Evolutionary conservation across 768 basidiomycete species (phyloP), one percentile per base, ranked within the genome.

Genomic region (Flagelloscypha sp.): DNA sequence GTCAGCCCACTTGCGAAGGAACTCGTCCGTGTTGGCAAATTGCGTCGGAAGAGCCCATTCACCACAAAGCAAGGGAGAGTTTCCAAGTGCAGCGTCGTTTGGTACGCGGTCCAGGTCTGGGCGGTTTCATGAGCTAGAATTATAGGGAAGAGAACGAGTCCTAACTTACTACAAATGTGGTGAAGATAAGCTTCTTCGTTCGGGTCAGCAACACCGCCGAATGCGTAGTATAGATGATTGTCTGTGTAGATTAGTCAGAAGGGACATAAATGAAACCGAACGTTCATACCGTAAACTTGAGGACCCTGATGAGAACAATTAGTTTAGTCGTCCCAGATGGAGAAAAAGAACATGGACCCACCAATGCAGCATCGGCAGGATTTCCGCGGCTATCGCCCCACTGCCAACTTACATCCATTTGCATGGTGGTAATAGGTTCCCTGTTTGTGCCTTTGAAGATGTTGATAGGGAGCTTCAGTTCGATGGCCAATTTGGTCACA

Each of bases 371-470:
- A 33, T 74, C 63, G 6, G 77, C 74, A 10, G 85, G 85, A 48
- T 88, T 88, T 5, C 80, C 9, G 12, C 75, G 80, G 54, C 73
- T 66, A 47, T 79, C 67, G n/a, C n/a, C n/a, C 51, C 63, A 55
- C 48, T 88, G 85, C 85, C 85, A 88, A 40, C 72, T 75, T 30
- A 82, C 48, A 44, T 88, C 83, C 83, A 86, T 86, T 8, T 53
- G 32, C 5, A 3, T 13, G 19, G 34, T 50, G 18, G 28, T 37
- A 20, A 30, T 17, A 21, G 21, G 23, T n/a, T n/a, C n/a, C n/a
- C n/a, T n/a, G n/a, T 7, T 24, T 15, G 7, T 17, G 12, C n/a
- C 22, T 15, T 25, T 22, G n/a, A 10, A 16, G 5, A 16, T 7
- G 5, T n/a, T 8, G 23, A 12, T 10, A 7, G 3, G 15, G 11